A percentile compares a stretch with the other conserved stretches of the same genome.
These are phyloP conservation scores for Saturnispora zaruensis DNA, from an alignment of 805 yeast genomes.

Conservation along the genomic window DNA sequence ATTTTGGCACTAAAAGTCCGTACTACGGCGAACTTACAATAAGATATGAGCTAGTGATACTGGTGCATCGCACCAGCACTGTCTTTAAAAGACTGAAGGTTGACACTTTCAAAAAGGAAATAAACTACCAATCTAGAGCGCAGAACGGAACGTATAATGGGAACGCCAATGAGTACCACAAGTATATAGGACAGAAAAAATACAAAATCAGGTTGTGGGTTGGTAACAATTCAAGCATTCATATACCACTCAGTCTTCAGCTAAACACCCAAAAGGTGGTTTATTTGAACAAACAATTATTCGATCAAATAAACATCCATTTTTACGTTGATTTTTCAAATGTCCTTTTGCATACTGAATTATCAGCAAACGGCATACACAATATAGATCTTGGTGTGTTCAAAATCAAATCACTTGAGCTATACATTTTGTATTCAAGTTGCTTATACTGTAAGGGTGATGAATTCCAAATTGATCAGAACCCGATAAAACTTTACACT, in stretches of 20 bases:
- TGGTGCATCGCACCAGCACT: not conserved
- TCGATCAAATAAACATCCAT: constrained; percentile 1
- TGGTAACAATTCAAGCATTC: too few relatives aligned
- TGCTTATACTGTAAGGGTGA: not conserved
- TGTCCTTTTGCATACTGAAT: not conserved
- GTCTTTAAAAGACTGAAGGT: not conserved
- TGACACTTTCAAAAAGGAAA: not conserved
- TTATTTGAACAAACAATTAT: not conserved
- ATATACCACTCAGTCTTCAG: not conserved
- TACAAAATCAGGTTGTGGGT: not conserved
- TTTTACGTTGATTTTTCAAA: not conserved
- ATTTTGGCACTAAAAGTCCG: not conserved
- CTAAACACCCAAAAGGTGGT: not conserved
- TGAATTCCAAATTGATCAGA: not conserved
- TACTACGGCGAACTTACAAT: not conserved
- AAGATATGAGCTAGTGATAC: not conserved
- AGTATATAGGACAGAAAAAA: not conserved
- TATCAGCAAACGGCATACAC: not conserved
- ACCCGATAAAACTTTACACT: not conserved
- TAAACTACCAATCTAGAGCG: constrained; percentile 1
- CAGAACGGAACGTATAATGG: not conserved
- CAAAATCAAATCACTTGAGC: constrained; percentile 1
- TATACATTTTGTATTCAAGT: not conserved
- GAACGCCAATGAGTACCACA: not conserved
- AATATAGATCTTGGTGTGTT: constrained; percentile 4